A percentile compares a stretch with the other conserved stretches of the same genome.
Conservation (phyloP, 768 basidiomycete species). For the Leccinum pellstonianum region DNA sequence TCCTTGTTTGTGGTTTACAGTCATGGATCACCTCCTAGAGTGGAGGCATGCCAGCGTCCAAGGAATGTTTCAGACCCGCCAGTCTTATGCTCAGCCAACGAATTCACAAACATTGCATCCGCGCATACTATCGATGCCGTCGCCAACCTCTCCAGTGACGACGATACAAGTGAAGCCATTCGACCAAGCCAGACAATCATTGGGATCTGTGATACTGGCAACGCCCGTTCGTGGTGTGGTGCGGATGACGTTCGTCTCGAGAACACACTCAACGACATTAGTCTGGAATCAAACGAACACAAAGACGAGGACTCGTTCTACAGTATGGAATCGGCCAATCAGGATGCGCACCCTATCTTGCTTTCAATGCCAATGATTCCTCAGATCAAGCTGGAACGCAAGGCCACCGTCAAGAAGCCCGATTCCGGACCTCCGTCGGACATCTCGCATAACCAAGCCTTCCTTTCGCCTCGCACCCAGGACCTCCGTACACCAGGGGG, state of each 20-base stretch:
- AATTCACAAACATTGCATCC: conserved; percentile 9
- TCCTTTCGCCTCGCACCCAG: conserved; percentile 24
- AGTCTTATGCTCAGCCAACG: conserved; percentile 20
- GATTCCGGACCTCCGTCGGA: not conserved
- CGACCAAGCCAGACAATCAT: conserved; percentile 2
- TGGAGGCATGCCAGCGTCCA: not conserved
- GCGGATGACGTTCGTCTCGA: not conserved
- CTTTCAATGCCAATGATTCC: conserved; percentile 32
- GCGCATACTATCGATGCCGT: conserved; percentile 13
- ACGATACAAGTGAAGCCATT: not conserved
- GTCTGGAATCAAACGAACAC: not conserved
- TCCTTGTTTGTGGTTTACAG: not conserved
- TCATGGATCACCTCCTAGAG: not conserved
- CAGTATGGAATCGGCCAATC: conserved; percentile 26
- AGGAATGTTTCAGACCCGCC: conserved; percentile 28
- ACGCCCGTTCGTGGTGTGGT: not conserved
- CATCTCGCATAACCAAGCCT: not conserved
- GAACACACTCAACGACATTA: not conserved
- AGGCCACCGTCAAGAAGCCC: conserved; percentile 21
- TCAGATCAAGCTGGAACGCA: conserved; percentile 27
- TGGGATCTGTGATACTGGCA: not conserved
- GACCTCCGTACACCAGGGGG: conserved; percentile 12
- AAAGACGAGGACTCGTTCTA: conserved; percentile 24
- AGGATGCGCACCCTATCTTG: conserved; percentile 20
- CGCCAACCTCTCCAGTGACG: conserved; percentile 2